Percentiles rank a stretch among this genome's conserved stretches.
Conservation (phyloP, 108 stramenopile species). For the Pseudonitzschia pungens region DNA sequence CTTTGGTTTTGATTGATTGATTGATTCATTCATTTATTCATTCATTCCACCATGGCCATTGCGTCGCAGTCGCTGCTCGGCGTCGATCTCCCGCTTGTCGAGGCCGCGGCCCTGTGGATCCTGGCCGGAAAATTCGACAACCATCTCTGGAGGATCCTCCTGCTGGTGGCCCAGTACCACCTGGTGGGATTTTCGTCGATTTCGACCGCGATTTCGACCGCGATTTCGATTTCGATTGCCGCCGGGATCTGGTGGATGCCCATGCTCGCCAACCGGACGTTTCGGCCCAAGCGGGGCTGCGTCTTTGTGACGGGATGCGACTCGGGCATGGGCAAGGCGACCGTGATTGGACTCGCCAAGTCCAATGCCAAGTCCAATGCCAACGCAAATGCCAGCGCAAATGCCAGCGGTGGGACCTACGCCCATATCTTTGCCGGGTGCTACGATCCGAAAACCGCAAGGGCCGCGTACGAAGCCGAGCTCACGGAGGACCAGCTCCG, state of each 20-base stretch:
- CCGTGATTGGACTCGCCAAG: conserved; percentile 31
- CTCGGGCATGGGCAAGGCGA: conserved; percentile 42
- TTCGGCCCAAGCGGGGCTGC: conserved; percentile 22
- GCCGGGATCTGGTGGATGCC: conserved; percentile 27
- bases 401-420: conserved; percentile 3
- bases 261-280: conserved; percentile 17
- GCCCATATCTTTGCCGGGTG: conserved; percentile 37
- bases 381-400: neutral
- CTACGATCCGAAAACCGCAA: conserved; percentile 20
- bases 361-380: neutral
- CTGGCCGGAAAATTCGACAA: conserved; percentile 37
- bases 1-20: too few relatives aligned
- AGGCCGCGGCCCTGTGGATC: neutral
- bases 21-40: too few relatives aligned
- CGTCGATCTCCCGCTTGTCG: too few relatives aligned
- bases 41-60: too few relatives aligned
- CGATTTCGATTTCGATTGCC: neutral
- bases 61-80: too few relatives aligned
- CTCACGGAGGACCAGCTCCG: conserved; percentile 15
- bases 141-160: conserved; percentile 34
- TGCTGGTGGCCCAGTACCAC: conserved; percentile 15
- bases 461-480: conserved; percentile 24
- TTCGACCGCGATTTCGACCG: too few relatives aligned
- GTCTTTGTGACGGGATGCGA: conserved; percentile 40
- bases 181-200: neutral